Base-by-base conservation (phyloP, 225 moss, liverwort and hornwort genomes). In the Asterella californica region DNA sequence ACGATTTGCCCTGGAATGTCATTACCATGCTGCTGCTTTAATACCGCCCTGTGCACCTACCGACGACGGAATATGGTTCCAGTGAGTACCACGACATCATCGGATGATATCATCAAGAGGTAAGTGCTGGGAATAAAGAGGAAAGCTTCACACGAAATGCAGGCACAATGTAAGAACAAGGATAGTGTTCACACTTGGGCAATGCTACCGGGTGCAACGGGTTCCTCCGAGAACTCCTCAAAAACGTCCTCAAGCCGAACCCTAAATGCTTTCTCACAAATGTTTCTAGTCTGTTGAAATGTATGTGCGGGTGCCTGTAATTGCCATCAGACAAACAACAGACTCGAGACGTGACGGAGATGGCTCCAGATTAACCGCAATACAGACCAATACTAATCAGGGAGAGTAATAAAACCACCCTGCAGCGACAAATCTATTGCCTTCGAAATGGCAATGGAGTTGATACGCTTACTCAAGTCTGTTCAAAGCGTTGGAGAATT, bases 121-220 rank as follows among this genome's bases (percentile, higher is more conserved):
- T 52, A 12, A 30, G 11, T 30, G 63, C 32, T 70, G 61, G 5
- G 2, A 37, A 63, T 30, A 47, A 24, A 32, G 6, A 22, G 12
- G 55, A 50, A 42, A 29, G 63, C 14, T 2, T 55, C 14, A 25
- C 8, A 32, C 27, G 32, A 81, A 12, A 47, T 18, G 14, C 19
- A 72, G 17, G 15, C 19, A 8, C 30, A 55, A 25, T 29, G 24
- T 0, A 45, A 57, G 6, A 4, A 24, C 18, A 70, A 70, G 42
- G 9, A 27, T 17, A 34, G 50, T 75, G 37, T 59, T 34, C 27
- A 77, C 70, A 96, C 96, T 88, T 96, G 96, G 52, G 96, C 96
- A 63, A 96, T 96, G 82, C 96, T 96, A 70, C 96, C 96, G 48
- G 96, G 94, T 72, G 96, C 96, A 81, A 96, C 90, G 77, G 96